These are phyloP conservation scores for Sicyos edulis DNA, from an alignment of 306 rosid genomes.

Conservation along the genomic window DNA sequence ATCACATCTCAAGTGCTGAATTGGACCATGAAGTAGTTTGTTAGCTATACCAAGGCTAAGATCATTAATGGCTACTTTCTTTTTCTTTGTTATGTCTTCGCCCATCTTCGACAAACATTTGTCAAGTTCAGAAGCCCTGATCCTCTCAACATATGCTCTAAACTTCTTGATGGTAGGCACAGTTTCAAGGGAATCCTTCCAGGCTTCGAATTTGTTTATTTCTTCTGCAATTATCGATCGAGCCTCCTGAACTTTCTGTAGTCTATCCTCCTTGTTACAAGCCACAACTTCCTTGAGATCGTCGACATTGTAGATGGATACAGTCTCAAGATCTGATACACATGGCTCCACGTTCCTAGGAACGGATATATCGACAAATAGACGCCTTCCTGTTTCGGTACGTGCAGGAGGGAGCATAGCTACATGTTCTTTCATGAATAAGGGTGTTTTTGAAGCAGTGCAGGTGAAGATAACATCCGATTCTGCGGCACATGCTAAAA, in stretches of 20 bases:
- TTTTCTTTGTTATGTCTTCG: slow-evolving; percentile 54
- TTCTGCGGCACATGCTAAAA: slow-evolving; percentile 48
- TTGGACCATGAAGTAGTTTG: slow-evolving; percentile 81
- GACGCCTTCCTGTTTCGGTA: slow-evolving; percentile 32
- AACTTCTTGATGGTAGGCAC: slow-evolving; percentile 88
- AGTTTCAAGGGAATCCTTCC: slow-evolving; percentile 83
- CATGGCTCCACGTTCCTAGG: slow-evolving; percentile 74
- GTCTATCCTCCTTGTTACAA: slow-evolving; percentile 80
- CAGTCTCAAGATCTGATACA: slow-evolving; percentile 53
- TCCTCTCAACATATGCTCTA: slow-evolving; percentile 68
- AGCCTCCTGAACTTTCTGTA: slow-evolving; percentile 62
- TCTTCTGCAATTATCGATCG: slow-evolving; percentile 54
- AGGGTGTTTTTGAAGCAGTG: slow-evolving; percentile 64
- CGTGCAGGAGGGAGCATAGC: slow-evolving; percentile 43
- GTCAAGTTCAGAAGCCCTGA: slow-evolving; percentile 70
- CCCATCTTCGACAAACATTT: slow-evolving; percentile 81
- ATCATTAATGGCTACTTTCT: slow-evolving; percentile 56
- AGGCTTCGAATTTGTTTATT: slow-evolving; percentile 59
- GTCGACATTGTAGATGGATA: slow-evolving; percentile 63
- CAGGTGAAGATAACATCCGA: slow-evolving; percentile 74
- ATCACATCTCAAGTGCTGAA: slow-evolving; percentile 80
- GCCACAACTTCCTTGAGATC: slow-evolving; percentile 87
- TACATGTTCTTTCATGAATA: slow-evolving; percentile 61
- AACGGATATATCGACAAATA: slow-evolving; percentile 77
- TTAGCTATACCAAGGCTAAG: slow-evolving; percentile 77